Evolutionary conservation across 1,284 basidiomycete genomes (phyloP).

Genomic region (Ustilago lituana): DNA sequence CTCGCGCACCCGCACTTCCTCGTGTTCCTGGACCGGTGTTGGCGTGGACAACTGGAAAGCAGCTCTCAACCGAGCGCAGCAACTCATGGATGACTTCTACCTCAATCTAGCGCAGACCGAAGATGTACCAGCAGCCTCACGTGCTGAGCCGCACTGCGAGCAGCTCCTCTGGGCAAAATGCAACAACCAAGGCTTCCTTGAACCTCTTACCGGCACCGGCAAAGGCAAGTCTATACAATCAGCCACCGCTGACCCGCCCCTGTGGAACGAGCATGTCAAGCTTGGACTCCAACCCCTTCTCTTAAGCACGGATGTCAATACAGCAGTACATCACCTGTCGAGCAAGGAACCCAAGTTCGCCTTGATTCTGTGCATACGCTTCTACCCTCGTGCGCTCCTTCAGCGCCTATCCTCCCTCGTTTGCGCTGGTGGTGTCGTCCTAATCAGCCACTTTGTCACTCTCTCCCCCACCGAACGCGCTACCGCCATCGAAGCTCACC

Average conservation of each 20-base stretch:
- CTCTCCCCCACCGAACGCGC: slow-evolving; percentile 17
- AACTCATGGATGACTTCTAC: slow-evolving; percentile 31
- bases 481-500: background rate
- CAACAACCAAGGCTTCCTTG: slow-evolving; percentile 20
- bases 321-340: background rate
- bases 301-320: background rate
- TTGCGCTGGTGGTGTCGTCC: slow-evolving; percentile 18
- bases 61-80: slow-evolving; percentile 23
- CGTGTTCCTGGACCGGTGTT: slow-evolving; percentile 24
- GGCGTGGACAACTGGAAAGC: slow-evolving; percentile 49
- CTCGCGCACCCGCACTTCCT: slow-evolving; percentile 12
- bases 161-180: slow-evolving; percentile 40
- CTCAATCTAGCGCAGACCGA: no score
- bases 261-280: slow-evolving; percentile 5
- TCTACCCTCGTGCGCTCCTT: slow-evolving; percentile 34
- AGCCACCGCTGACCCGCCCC: background rate
- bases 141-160: slow-evolving; percentile 11
- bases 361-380: slow-evolving; percentile 34
- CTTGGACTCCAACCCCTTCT: slow-evolving; percentile 18
- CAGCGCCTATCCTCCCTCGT: slow-evolving; percentile 15
- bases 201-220: slow-evolving; percentile 30
- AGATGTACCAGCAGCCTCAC: background rate
- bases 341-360: slow-evolving; percentile 7
- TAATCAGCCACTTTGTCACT: slow-evolving; percentile 40
- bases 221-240: slow-evolving; percentile 23